Evolutionary conservation across 1,284 basidiomycete species (phyloP).

Genomic region (Lentinula novae-zelandiae): DNA sequence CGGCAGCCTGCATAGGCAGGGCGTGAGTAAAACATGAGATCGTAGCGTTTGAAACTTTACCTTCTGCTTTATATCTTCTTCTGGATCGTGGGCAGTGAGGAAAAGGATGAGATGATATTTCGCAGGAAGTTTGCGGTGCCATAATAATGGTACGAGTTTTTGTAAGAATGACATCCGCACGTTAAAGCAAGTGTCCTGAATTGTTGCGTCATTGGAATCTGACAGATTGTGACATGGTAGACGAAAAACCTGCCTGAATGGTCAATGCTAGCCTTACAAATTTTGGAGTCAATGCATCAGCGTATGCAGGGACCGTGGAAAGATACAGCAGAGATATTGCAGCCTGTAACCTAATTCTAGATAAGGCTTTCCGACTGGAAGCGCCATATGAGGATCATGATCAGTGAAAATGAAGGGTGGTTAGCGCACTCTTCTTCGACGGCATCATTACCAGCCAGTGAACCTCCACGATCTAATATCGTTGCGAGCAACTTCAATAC

Average conservation of each 20-base stretch:
- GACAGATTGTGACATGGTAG: not conserved
- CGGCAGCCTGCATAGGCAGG: conserved; percentile 42
- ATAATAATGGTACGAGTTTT: conserved; percentile 68
- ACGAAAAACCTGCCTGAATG: conserved; percentile 57
- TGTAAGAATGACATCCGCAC: conserved; percentile 79
- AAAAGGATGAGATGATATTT: conserved; percentile 86
- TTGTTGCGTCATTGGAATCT: not conserved
- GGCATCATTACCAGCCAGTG: conserved; percentile 48
- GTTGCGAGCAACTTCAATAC: conserved; percentile 73
- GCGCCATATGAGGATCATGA: not conserved
- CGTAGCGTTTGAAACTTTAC: conserved; percentile 36
- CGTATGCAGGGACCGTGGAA: conserved; percentile 59
- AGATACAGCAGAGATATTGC: conserved; percentile 82
- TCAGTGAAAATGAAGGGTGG: not conserved
- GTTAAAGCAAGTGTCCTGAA: conserved; percentile 82
- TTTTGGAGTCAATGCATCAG: conserved; percentile 54
- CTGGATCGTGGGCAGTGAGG: conserved; percentile 90
- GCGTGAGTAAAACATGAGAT: not conserved
- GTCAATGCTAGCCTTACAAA: conserved; percentile 74
- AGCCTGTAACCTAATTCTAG: conserved; percentile 78
- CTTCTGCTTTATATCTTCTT: conserved; percentile 63
- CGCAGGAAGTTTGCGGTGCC: conserved; percentile 58
- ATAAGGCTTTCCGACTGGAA: conserved; percentile 53
- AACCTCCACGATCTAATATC: conserved; percentile 64
- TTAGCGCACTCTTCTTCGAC: conserved; percentile 58